Evolutionary conservation across 2,329 filamentous ascomycete genomes (phyloP), one percentile per base, ranked within the genome.

Genomic region (Dactylellina drechsleri): DNA sequence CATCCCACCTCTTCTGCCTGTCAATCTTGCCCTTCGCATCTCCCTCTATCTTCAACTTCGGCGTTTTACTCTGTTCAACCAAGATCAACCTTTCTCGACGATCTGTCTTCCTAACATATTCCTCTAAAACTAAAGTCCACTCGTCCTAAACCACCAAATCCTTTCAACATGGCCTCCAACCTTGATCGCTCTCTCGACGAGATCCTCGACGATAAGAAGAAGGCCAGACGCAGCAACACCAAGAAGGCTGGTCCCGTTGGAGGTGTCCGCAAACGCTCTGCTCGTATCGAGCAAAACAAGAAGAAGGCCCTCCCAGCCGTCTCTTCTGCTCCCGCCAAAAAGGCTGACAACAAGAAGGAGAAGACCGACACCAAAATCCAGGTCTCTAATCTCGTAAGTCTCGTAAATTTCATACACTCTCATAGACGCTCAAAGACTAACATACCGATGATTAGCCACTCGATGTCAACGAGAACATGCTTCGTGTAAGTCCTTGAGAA

Each of bases 171-270:
- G 93, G 92, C 92, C 86, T 90, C 89, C 85, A 97, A 97, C 86
- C 91, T 99, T 82, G 93, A 97, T 83, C 90, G 96, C 86, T 93
- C 93, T 85, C 92, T 99, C 79, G 95, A 98, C 83, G 93, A 97
- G 85, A 97, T 99, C 84, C 90, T 97, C 86, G 92, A 91, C 83
- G 91, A 89, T 81, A 85, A 79, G 83, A 83, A 77, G 77, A 80
- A 26, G 80, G 79, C 68, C 47, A 64, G 79, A 71, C 75, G 77
- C 36, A 77, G 59, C 54, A 36, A 36, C 31, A 78, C 79, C 66
- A 79, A 81, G 68, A 80, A 87, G 77, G 82, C 88, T 77, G 82
- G 88, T 76, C 89, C 92, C 56, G 92, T 93, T 66, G 88, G 92
- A 78, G 94, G 93, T 56, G 68, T 79, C 26, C 77, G 77, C 47